Evolutionary conservation across 2,329 filamentous ascomycete genomes (phyloP).

Genomic region (Arthroderma sp.): DNA sequence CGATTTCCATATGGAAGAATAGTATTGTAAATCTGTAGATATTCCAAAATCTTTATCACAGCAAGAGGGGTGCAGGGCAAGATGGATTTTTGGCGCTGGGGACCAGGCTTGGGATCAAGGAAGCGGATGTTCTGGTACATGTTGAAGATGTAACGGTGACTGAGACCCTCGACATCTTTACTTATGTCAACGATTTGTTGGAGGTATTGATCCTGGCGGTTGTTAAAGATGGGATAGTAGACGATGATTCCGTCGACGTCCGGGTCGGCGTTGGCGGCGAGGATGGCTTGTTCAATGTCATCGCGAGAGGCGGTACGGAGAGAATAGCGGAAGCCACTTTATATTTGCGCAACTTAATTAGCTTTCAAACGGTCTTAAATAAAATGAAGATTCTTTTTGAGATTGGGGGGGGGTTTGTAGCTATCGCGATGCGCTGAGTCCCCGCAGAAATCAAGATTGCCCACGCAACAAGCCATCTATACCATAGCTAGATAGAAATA

Average conservation of each 20-base stretch:
- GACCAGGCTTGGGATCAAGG: constrained; percentile 55
- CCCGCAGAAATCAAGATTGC: neutral
- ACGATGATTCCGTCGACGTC: constrained; percentile 81
- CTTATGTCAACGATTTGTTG: constrained; percentile 81
- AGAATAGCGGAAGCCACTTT: constrained; percentile 77
- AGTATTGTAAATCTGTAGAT: constrained; percentile 91
- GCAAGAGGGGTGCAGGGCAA: constrained; percentile 92
- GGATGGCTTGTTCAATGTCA: constrained; percentile 75
- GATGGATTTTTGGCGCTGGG: constrained; percentile 73
- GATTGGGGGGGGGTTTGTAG: neutral
- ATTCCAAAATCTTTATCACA: constrained; percentile 92
- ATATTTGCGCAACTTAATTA: neutral
- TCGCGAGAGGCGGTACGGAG: constrained; percentile 76
- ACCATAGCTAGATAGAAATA: neutral
- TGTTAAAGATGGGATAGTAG: constrained; percentile 96
- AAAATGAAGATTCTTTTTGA: neutral
- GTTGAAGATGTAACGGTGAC: constrained; percentile 91
- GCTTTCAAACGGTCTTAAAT: neutral
- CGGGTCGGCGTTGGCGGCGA: constrained; percentile 67
- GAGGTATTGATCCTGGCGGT: constrained; percentile 81
- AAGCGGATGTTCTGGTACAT: constrained; percentile 99
- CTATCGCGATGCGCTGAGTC: neutral
- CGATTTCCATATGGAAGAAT: constrained; percentile 87
- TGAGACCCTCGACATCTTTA: constrained; percentile 94
- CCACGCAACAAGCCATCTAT: neutral